These are phyloP conservation scores for Phaeomoniella chlamydospora DNA, from an alignment of 2,329 filamentous ascomycete species.

Conservation along the genomic window DNA sequence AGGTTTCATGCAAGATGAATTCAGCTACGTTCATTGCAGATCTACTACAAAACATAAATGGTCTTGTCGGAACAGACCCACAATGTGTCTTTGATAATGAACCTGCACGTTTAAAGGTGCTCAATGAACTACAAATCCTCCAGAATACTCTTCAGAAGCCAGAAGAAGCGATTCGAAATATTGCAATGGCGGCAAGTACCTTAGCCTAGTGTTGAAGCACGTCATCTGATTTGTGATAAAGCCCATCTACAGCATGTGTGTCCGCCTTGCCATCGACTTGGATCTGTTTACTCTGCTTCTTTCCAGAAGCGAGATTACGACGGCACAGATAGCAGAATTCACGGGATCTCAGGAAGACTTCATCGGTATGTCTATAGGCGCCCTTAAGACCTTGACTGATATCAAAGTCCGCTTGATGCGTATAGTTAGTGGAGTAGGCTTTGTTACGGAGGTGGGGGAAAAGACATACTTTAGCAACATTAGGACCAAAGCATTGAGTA, in stretches of 20 bases:
- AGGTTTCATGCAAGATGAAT: background rate
- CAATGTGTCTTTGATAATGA: background rate
- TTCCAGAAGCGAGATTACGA: background rate
- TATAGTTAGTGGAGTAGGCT: conserved; percentile 1
- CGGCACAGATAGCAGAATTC: background rate
- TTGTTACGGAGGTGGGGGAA: background rate
- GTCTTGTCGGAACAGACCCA: background rate
- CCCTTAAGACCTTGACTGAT: background rate
- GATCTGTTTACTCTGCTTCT: background rate
- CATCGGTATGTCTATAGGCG: background rate
- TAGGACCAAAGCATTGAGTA: background rate
- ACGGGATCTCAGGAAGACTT: background rate
- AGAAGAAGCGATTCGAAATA: conserved; percentile 1
- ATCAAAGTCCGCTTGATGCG: conserved; percentile 1
- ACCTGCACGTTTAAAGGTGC: background rate
- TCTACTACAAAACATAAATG: background rate
- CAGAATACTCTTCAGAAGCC: conserved; percentile 1
- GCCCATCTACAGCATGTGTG: conserved; percentile 1
- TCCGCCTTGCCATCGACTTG: conserved; percentile 1
- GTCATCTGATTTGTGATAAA: background rate
- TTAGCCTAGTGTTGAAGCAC: no score
- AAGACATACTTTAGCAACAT: background rate
- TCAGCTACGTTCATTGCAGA: background rate
- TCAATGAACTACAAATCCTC: background rate
- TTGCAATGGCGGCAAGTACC: background rate